phyloP scores from a whole-genome alignment of 345 rosid genomes.

The Eucalyptus viminalis region DNA sequence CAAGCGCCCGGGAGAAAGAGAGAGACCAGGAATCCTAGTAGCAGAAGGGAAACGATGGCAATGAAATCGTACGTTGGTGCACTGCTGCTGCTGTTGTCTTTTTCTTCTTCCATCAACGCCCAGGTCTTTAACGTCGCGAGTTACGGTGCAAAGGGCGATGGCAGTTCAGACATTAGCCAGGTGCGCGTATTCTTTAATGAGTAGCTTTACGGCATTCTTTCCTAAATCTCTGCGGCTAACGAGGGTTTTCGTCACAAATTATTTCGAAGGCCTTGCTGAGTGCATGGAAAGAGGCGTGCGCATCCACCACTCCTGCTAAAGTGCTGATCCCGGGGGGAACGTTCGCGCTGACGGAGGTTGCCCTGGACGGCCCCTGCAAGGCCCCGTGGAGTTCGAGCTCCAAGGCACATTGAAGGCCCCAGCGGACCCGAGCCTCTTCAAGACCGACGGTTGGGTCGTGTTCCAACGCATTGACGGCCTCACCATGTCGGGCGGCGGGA shows the following conservation, averaged over 20 bases:
- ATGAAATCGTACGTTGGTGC: not conserved
- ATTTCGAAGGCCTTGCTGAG: not conserved
- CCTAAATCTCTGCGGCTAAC: not conserved
- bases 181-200: not conserved
- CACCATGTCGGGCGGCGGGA: slow-evolving; percentile 27
- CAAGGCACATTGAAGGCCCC: slow-evolving; percentile 34
- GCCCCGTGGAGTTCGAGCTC: not conserved
- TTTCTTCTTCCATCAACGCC: not conserved
- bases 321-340: slow-evolving; percentile 30
- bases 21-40: not conserved
- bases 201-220: not conserved
- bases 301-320: slow-evolving; percentile 7
- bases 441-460: slow-evolving; percentile 26
- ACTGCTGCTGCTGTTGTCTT: not conserved
- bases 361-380: slow-evolving; percentile 34
- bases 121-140: not conserved
- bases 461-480: slow-evolving; percentile 19
- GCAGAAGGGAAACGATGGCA: not conserved
- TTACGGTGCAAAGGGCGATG: not conserved
- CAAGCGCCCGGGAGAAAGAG: not conserved
- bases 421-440: slow-evolving; percentile 1
- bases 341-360: slow-evolving; percentile 6
- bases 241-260: too few relatives aligned
- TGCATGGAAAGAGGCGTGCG: slow-evolving; percentile 44
- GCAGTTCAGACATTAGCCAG: not conserved